Evolutionary conservation across 495 filamentous ascomycete species (phyloP).

Genomic region (Talaromyces nanjingensis): DNA sequence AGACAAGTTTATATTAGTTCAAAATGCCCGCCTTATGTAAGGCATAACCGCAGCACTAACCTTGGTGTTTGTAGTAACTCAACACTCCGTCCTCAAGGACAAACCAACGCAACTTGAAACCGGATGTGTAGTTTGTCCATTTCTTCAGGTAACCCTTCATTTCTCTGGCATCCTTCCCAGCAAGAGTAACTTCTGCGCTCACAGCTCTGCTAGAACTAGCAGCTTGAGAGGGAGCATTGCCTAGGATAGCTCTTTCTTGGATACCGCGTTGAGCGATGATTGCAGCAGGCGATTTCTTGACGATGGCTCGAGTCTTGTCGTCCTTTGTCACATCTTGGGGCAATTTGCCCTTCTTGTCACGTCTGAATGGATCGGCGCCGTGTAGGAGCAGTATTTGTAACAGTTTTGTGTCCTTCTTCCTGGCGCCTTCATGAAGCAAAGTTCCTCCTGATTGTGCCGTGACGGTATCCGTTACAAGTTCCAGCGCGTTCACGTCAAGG

Average conservation of each 20-base stretch:
- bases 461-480: constrained; percentile 73
- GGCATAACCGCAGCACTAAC: constrained; percentile 24
- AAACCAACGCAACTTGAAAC: constrained; percentile 96
- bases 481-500: constrained; percentile 83
- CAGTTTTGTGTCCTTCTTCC: constrained; percentile 72
- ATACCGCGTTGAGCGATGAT: constrained; percentile 91
- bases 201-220: constrained; percentile 40
- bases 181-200: constrained; percentile 55
- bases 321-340: constrained; percentile 98
- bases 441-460: constrained; percentile 77
- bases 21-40: not conserved
- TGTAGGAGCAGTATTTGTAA: constrained; percentile 88
- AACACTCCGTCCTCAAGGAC: constrained; percentile 95
- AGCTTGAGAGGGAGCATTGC: constrained; percentile 58
- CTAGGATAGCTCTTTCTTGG: constrained; percentile 92
- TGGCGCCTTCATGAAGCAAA: constrained; percentile 86
- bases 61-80: constrained; percentile 98
- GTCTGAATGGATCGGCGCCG: constrained; percentile 93
- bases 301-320: constrained; percentile 73
- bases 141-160: constrained; percentile 99
- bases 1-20: constrained; percentile 1
- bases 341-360: constrained; percentile 90
- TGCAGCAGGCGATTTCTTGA: constrained; percentile 92
- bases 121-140: constrained; percentile 97
- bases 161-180: constrained; percentile 80